Evolutionary conservation across 441 rosid genomes (phyloP).

Genomic region (Daphne laureola): DNA sequence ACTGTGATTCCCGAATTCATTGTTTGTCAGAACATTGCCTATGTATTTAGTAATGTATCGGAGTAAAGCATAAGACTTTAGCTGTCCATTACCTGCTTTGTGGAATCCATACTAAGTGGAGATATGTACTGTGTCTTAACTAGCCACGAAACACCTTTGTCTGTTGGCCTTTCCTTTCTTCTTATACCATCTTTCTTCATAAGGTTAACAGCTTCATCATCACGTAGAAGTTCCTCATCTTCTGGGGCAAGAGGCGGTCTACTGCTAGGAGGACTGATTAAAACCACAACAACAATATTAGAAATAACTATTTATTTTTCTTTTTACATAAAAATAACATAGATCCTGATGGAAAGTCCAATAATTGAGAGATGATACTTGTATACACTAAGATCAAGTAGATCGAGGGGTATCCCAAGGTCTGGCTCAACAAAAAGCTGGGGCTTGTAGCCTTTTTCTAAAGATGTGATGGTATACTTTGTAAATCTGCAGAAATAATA

Average conservation of each 20-base stretch:
- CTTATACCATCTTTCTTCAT: conserved; percentile 83
- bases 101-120: conserved; percentile 73
- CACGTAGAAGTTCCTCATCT: conserved; percentile 86
- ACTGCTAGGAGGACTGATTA: conserved; percentile 54
- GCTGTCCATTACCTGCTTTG: conserved; percentile 57
- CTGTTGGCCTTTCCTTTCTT: conserved; percentile 92
- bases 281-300: conserved; percentile 14
- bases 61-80: background rate
- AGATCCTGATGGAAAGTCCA: conserved; percentile 9
- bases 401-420: conserved; percentile 96
- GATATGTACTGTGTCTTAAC: conserved; percentile 97
- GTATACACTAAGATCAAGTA: conserved; percentile 95
- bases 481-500: conserved; percentile 47
- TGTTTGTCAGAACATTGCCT: conserved; percentile 9
- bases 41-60: conserved; percentile 5
- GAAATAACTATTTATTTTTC: conserved; percentile 1
- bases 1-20: conserved; percentile 38
- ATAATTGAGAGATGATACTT: conserved; percentile 39
- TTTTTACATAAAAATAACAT: background rate
- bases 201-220: conserved; percentile 73
- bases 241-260: conserved; percentile 72
- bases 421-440: conserved; percentile 89
- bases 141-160: conserved; percentile 95
- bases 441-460: conserved; percentile 90
- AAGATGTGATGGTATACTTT: conserved; percentile 73